Evolutionary conservation across 2,329 filamentous ascomycete species (phyloP).

Genomic region (Xylaria sp.): DNA sequence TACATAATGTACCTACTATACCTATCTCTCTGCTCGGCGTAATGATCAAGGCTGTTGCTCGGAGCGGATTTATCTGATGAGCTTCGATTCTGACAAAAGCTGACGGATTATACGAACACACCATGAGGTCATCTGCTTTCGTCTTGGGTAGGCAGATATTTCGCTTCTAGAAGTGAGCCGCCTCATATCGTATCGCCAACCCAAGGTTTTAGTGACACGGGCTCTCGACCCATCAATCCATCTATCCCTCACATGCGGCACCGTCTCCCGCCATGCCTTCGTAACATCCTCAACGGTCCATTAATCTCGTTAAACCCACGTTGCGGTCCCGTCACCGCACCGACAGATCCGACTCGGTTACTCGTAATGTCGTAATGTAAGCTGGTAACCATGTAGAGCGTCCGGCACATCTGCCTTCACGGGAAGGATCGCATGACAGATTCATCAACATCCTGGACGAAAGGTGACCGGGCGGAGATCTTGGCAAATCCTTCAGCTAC

Average conservation of each 20-base stretch:
- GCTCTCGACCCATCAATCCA: conserved; percentile 8
- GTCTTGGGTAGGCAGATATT: background rate
- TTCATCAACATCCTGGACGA: no score
- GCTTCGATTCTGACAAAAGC: background rate
- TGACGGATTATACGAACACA: conserved; percentile 14
- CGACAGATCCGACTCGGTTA: background rate
- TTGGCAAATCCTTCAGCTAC: background rate
- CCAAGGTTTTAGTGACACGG: conserved; percentile 8
- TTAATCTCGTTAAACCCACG: conserved; percentile 5
- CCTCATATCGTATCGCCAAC: no score
- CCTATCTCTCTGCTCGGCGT: no score
- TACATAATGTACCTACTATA: no score
- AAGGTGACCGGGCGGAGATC: no score
- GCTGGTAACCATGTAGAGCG: no score
- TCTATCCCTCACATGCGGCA: background rate
- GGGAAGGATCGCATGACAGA: background rate
- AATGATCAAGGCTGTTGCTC: no score
- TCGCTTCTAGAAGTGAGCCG: no score
- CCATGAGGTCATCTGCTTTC: background rate
- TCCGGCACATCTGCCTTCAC: background rate
- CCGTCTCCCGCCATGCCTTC: background rate
- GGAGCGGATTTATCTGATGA: background rate
- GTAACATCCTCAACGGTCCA: conserved; percentile 5
- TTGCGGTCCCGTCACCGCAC: background rate
- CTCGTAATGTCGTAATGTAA: background rate